Percentiles rank a stretch among this genome's conserved stretches.
phyloP scores from a whole-genome alignment of 768 basidiomycete genomes.

The Agaricus sinodeliciosus region DNA sequence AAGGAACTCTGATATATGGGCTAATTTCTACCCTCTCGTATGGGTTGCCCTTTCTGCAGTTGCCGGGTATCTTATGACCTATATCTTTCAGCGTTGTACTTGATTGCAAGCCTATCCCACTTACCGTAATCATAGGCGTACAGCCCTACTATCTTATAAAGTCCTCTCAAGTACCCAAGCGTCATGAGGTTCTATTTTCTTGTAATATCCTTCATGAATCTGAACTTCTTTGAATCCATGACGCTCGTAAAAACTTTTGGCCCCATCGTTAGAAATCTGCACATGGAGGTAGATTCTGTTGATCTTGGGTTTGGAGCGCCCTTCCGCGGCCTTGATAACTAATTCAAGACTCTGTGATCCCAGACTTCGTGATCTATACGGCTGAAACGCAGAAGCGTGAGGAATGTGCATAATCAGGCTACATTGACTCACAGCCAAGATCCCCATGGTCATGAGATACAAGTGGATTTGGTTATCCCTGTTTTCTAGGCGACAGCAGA shows the following conservation, averaged over 20 bases:
- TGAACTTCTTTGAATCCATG: conserved; percentile 72
- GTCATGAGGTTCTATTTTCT: conserved; percentile 77
- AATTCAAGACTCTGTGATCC: conserved; percentile 69
- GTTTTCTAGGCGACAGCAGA: conserved; percentile 79
- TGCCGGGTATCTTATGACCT: not conserved
- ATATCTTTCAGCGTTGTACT: not conserved
- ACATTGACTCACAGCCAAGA: conserved; percentile 66
- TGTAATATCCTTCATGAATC: conserved; percentile 76
- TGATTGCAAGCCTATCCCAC: not conserved
- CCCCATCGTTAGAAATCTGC: conserved; percentile 72
- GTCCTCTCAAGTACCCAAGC: conserved; percentile 80
- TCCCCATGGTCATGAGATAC: conserved; percentile 90
- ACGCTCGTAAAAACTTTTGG: conserved; percentile 77
- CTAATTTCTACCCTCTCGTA: not conserved
- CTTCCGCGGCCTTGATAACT: conserved; percentile 56
- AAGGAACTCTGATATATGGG: not conserved
- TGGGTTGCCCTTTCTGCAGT: not conserved
- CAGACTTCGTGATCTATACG: conserved; percentile 75
- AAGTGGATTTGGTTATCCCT: conserved; percentile 49
- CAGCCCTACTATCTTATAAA: not conserved
- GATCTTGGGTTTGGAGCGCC: conserved; percentile 56
- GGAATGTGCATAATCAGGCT: conserved; percentile 1
- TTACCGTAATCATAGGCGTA: conserved; percentile 1
- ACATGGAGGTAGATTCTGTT: conserved; percentile 78
- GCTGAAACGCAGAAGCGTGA: conserved; percentile 35